phyloP scores from a whole-genome alignment of 257 asterid species.

The Solanum arcanum region DNA sequence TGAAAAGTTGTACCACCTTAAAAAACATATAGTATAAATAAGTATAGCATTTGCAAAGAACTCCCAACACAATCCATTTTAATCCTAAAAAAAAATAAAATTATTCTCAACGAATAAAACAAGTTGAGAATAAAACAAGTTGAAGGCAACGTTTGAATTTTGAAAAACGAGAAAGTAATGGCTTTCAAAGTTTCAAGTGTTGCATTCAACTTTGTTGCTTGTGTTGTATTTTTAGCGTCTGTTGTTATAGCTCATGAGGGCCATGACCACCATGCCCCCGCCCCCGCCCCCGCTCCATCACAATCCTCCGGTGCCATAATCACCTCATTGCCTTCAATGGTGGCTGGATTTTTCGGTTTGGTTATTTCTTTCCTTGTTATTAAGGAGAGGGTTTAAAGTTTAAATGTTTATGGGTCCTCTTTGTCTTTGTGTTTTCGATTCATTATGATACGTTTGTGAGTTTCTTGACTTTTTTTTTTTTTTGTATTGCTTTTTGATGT shows the following conservation, averaged over 20 bases:
- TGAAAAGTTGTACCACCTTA: background rate
- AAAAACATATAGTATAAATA: background rate
- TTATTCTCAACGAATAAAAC: background rate
- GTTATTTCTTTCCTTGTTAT: conserved; percentile 2
- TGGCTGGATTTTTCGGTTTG: background rate
- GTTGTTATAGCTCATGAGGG: background rate
- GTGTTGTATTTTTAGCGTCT: background rate
- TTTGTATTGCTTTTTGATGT: background rate
- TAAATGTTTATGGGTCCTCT: background rate
- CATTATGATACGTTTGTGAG: background rate
- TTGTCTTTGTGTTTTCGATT: background rate
- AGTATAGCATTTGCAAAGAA: background rate
- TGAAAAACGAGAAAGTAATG: background rate
- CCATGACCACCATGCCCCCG: background rate
- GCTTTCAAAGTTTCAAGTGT: background rate
- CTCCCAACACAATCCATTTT: background rate
- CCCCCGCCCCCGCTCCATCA: background rate
- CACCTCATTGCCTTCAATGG: background rate
- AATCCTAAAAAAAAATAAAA: background rate
- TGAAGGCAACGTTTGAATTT: background rate
- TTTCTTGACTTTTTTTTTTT: background rate
- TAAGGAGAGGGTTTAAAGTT: background rate
- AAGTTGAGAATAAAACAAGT: background rate
- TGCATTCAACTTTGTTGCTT: background rate
- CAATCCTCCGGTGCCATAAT: background rate